These are phyloP conservation scores for Dothideomycetidae sp. DNA, from an alignment of 2,329 filamentous ascomycete genomes.

Conservation along the genomic window DNA sequence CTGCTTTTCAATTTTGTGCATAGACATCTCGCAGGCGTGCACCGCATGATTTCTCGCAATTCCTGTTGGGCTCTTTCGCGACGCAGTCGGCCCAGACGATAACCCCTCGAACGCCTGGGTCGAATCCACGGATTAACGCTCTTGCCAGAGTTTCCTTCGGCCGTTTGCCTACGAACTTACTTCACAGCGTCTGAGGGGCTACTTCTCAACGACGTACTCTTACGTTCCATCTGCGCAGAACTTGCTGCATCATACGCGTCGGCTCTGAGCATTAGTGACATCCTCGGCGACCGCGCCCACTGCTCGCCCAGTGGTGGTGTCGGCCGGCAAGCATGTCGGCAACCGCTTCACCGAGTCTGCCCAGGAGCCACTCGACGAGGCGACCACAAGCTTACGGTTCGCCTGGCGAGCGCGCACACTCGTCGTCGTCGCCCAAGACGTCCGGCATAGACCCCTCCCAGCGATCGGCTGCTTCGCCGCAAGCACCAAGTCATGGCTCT, in stretches of 20 bases:
- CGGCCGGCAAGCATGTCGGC: slow-evolving; percentile 23
- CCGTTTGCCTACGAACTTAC: slow-evolving; percentile 3
- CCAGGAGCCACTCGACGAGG: slow-evolving; percentile 36
- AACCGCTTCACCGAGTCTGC: slow-evolving; percentile 31
- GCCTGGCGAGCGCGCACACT: slow-evolving; percentile 34
- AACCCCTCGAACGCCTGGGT: no score
- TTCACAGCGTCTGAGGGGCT: slow-evolving; percentile 4
- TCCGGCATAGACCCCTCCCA: slow-evolving; percentile 21
- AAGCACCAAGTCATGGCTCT: slow-evolving; percentile 14
- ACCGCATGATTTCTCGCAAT: not conserved
- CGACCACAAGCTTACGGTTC: slow-evolving; percentile 31
- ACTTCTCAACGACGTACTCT: no score
- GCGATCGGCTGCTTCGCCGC: slow-evolving; percentile 24
- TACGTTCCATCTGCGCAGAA: no score
- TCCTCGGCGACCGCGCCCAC: not conserved
- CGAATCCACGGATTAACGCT: not conserved
- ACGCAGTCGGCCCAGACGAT: not conserved
- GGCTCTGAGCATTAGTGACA: no score
- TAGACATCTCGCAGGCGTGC: no score
- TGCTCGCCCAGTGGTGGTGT: slow-evolving; percentile 6
- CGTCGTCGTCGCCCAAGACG: slow-evolving; percentile 27
- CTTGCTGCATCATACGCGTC: no score
- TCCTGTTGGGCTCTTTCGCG: not conserved
- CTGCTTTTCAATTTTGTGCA: no score
- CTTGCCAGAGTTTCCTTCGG: not conserved